Conservation (phyloP, 1,139 yeast species). For the Magnusiomyces fungicola region DNA sequence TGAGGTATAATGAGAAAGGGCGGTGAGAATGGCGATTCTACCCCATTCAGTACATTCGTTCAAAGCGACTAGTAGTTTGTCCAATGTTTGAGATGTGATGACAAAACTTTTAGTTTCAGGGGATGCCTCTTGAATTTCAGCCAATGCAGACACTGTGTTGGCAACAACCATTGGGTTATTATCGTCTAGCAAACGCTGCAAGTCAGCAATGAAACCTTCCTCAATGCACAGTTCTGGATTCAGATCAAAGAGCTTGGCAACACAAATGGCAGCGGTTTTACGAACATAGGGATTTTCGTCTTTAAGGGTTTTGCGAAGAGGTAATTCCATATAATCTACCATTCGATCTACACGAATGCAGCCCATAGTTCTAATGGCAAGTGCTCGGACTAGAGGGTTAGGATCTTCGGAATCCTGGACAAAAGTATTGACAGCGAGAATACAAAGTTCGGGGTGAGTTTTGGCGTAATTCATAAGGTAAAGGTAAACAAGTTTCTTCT, state of each 20-base stretch:
- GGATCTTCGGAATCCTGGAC: conserved; percentile 93
- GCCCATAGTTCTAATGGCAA: conserved; percentile 98
- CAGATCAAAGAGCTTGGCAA: conserved; percentile 87
- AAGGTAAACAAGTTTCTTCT: conserved; percentile 89
- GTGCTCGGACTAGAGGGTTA: conserved; percentile 89
- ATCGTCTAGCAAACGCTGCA: conserved; percentile 70
- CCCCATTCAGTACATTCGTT: conserved; percentile 99
- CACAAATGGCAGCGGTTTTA: conserved; percentile 96
- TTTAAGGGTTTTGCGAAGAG: conserved; percentile 70
- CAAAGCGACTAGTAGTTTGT: conserved; percentile 67
- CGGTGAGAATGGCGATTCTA: conserved; percentile 77
- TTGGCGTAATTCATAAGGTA: conserved; percentile 97
- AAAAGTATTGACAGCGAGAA: conserved; percentile 94
- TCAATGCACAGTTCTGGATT: conserved; percentile 76
- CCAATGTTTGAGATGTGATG: conserved; percentile 43
- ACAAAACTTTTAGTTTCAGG: conserved; percentile 43
- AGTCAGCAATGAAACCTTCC: conserved; percentile 70
- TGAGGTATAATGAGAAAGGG: conserved; percentile 60
- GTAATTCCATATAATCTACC: conserved; percentile 90
- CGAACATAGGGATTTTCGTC: conserved; percentile 97
- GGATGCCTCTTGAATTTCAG: conserved; percentile 71
- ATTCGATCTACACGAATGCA: conserved; percentile 93
- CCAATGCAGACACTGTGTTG: conserved; percentile 78
- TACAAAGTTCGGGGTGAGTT: conserved; percentile 90
- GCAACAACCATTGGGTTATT: conserved; percentile 93